Evolutionary conservation across 257 asterid genomes (phyloP).

Genomic region (Cruciata laevipes): DNA sequence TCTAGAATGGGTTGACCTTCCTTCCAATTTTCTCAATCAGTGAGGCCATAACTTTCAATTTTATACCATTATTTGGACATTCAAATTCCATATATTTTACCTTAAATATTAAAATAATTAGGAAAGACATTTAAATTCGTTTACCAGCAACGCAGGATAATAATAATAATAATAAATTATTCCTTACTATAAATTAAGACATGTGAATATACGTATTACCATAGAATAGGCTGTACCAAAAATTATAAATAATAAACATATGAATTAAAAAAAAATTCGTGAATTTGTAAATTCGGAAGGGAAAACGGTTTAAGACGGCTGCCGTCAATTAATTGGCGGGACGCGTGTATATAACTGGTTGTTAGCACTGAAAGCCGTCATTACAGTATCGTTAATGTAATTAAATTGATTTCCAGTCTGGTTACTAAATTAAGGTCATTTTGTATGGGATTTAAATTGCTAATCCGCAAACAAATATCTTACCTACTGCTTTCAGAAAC

Average conservation of each 20-base stretch:
- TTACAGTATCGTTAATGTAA: too few species aligned
- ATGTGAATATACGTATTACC: too few species aligned
- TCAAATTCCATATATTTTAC: background rate
- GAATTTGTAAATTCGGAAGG: too few species aligned
- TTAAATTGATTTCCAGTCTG: background rate
- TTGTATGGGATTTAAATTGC: background rate
- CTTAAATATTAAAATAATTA: background rate
- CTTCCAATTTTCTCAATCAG: slow-evolving; percentile 1
- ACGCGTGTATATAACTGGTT: background rate
- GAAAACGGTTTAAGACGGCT: background rate
- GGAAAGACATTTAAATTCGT: too few species aligned
- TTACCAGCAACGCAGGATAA: too few species aligned
- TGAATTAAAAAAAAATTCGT: too few species aligned
- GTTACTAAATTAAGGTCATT: background rate
- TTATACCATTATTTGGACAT: background rate
- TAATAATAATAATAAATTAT: too few species aligned
- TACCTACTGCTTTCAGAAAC: too few species aligned
- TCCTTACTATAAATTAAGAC: too few species aligned
- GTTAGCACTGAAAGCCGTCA: slow-evolving; percentile 4
- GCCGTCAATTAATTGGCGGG: background rate
- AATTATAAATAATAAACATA: too few species aligned
- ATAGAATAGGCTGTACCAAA: too few species aligned
- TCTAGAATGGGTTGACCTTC: slow-evolving; percentile 11
- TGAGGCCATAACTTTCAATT: background rate
- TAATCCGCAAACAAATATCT: background rate